Evolutionary conservation across 2,329 filamentous ascomycete genomes (phyloP).

Genomic region (Clonostachys chloroleuca): DNA sequence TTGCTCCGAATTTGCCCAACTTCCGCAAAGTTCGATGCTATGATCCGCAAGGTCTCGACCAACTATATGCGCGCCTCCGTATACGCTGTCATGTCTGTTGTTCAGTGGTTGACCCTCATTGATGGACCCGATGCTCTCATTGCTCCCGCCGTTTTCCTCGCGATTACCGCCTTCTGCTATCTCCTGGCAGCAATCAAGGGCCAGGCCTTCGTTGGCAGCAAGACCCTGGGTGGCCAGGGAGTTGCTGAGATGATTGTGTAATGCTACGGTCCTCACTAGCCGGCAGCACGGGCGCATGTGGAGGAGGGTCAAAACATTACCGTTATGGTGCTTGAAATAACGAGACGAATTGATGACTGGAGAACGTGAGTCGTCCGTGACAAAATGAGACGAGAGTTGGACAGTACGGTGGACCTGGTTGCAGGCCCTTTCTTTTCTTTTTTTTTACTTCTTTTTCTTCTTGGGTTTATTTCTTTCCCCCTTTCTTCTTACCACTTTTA

Average conservation of each 20-base stretch:
- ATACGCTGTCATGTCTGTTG: slow-evolving; percentile 73
- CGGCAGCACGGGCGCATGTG: too few species aligned
- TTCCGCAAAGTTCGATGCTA: slow-evolving; percentile 78
- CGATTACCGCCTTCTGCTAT: slow-evolving; percentile 78
- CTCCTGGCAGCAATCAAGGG: slow-evolving; percentile 73
- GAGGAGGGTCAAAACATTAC: too few species aligned
- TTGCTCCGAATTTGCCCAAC: slow-evolving; percentile 97
- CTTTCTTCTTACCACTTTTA: too few species aligned
- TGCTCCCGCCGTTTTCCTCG: slow-evolving; percentile 77
- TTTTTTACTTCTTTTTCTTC: too few species aligned
- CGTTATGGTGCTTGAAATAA: too few species aligned
- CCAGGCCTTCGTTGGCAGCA: slow-evolving; percentile 86
- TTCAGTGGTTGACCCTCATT: slow-evolving; percentile 82
- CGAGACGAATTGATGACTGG: too few species aligned
- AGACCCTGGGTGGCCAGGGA: slow-evolving; percentile 90
- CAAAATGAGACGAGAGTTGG: too few species aligned
- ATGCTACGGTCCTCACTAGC: slow-evolving; percentile 6
- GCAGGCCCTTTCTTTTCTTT: too few species aligned
- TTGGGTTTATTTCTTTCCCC: too few species aligned
- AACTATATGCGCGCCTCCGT: slow-evolving; percentile 95
- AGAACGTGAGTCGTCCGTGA: too few species aligned
- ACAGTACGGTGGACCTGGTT: too few species aligned
- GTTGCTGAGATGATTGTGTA: slow-evolving; percentile 98
- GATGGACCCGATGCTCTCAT: slow-evolving; percentile 67
- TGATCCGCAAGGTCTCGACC: slow-evolving; percentile 88